These are phyloP conservation scores for Termitomyces sp. DNA, from an alignment of 1,284 basidiomycete species.

Conservation along the genomic window DNA sequence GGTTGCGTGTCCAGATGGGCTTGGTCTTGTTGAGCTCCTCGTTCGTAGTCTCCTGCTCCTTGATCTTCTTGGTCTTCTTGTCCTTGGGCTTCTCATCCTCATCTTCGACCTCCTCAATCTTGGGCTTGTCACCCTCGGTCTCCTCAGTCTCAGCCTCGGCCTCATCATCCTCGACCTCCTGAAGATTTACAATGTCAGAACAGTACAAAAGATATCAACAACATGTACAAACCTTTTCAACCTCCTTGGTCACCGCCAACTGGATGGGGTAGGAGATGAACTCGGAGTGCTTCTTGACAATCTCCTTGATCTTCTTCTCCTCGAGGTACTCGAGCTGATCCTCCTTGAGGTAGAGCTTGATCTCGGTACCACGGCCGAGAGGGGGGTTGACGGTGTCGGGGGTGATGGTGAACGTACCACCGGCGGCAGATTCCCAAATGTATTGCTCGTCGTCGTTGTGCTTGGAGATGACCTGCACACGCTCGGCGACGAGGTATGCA, in stretches of 20 bases:
- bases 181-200: slow-evolving; percentile 9
- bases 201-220: not conserved
- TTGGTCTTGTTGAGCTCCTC: slow-evolving; percentile 99
- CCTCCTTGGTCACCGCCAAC: slow-evolving; percentile 97
- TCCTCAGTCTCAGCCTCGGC: slow-evolving; percentile 66
- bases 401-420: slow-evolving; percentile 99
- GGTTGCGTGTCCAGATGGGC: slow-evolving; percentile 99
- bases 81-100: slow-evolving; percentile 87
- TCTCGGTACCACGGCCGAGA: slow-evolving; percentile 92
- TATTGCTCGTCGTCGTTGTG: slow-evolving; percentile 99
- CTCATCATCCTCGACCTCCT: slow-evolving; percentile 89
- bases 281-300: slow-evolving; percentile 99
- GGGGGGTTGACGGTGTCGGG: slow-evolving; percentile 86
- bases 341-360: slow-evolving; percentile 96
- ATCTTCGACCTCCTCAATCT: slow-evolving; percentile 74
- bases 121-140: slow-evolving; percentile 64
- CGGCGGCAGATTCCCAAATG: slow-evolving; percentile 99
- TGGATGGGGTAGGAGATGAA: slow-evolving; percentile 99
- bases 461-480: slow-evolving; percentile 98
- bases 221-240: slow-evolving; percentile 74
- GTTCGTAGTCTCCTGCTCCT: slow-evolving; percentile 84
- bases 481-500: slow-evolving; percentile 97
- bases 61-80: slow-evolving; percentile 98
- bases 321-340: slow-evolving; percentile 99
- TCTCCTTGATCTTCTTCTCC: slow-evolving; percentile 99